Percentiles rank a stretch among this genome's conserved stretches.
Evolutionary conservation across 2,329 filamentous ascomycete species (phyloP).

Genomic region (Gnomoniopsis smithogilvyi): DNA sequence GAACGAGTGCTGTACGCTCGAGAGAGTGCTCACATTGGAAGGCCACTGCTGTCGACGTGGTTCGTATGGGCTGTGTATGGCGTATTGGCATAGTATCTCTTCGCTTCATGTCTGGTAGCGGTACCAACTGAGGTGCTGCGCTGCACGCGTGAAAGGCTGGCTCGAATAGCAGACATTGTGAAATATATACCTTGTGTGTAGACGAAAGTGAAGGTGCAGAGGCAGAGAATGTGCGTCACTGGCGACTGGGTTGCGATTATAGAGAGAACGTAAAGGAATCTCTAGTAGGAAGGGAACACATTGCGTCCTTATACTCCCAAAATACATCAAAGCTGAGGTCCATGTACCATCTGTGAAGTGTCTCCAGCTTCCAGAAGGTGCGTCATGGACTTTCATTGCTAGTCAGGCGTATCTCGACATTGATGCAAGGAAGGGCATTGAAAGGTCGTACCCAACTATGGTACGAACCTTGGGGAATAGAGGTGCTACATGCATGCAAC

Average conservation of each 20-base stretch:
- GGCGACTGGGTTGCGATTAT: neutral
- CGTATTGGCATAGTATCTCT: neutral
- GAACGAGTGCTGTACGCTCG: no score
- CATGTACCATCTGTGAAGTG: neutral
- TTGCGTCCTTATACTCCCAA: neutral
- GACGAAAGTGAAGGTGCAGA: neutral
- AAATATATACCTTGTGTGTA: neutral
- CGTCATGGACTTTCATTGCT: neutral
- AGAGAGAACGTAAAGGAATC: neutral
- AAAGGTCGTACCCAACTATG: neutral
- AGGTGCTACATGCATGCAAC: neutral
- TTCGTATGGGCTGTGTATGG: neutral
- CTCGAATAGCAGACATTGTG: conserved; percentile 11
- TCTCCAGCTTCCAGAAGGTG: neutral
- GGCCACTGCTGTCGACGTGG: neutral
- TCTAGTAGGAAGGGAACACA: no score
- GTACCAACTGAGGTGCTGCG: conserved; percentile 1
- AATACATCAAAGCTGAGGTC: neutral
- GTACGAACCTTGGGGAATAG: neutral
- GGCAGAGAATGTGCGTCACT: neutral
- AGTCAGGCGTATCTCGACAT: neutral
- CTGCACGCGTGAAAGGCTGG: conserved; percentile 1
- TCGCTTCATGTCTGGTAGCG: neutral
- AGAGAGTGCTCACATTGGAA: neutral
- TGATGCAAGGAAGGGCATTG: neutral